Conservation (phyloP, 306 rosid genomes). For the Argentina anserina region DNA sequence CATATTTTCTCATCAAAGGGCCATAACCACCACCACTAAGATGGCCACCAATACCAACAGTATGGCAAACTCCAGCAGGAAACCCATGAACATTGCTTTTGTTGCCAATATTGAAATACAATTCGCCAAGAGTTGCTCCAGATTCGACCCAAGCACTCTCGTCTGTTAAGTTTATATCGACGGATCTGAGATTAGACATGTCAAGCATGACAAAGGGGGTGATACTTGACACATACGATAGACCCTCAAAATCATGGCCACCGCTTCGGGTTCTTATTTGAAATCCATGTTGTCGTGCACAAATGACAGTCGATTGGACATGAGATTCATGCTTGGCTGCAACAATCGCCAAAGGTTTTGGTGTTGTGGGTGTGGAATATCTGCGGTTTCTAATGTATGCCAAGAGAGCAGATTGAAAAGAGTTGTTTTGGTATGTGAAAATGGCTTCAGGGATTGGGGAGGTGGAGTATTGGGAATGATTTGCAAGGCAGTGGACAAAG, state of each 20-base stretch:
- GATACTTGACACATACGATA: slow-evolving; percentile 19
- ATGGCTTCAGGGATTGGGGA: slow-evolving; percentile 22
- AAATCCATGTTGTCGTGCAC: slow-evolving; percentile 13
- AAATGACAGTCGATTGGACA: slow-evolving; percentile 23
- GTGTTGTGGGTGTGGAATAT: slow-evolving; percentile 20
- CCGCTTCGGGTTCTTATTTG: slow-evolving; percentile 37
- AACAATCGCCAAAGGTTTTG: slow-evolving; percentile 28
- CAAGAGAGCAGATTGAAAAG: slow-evolving; percentile 13
- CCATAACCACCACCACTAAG: slow-evolving; percentile 41
- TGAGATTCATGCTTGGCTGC: slow-evolving; percentile 18
- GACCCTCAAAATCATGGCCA: slow-evolving; percentile 40
- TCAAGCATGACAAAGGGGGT: slow-evolving; percentile 33
- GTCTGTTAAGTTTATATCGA: not conserved
- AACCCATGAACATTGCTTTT: slow-evolving; percentile 24
- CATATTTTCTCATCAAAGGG: slow-evolving; percentile 32
- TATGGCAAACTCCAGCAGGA: slow-evolving; percentile 29
- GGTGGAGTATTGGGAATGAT: not conserved
- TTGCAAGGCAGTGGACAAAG: slow-evolving; percentile 15
- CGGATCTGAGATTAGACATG: slow-evolving; percentile 29
- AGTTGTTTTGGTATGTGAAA: slow-evolving; percentile 13
- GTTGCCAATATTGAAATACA: slow-evolving; percentile 26
- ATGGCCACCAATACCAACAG: slow-evolving; percentile 32
- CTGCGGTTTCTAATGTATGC: slow-evolving; percentile 25
- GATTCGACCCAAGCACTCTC: slow-evolving; percentile 32
- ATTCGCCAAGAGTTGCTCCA: slow-evolving; percentile 36